Evolutionary conservation across 2,329 filamentous ascomycete genomes (phyloP).

Genomic region (Alternaria dauci): DNA sequence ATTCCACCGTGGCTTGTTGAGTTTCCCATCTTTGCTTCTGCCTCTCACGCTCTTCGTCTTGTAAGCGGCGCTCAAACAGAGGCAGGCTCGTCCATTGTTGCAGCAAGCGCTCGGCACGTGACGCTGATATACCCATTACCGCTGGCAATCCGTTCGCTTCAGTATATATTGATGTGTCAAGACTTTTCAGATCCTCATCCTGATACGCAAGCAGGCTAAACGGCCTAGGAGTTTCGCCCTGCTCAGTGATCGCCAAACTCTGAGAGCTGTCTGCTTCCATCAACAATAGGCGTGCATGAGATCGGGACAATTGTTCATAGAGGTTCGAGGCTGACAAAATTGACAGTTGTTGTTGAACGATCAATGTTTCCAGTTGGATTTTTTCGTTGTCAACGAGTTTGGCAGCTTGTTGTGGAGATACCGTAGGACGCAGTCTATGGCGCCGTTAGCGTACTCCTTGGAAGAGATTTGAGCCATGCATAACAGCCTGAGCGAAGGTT

Average conservation of each 20-base stretch:
- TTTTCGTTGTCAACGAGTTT: conserved; percentile 48
- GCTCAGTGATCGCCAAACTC: conserved; percentile 28
- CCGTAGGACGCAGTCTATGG: conserved; percentile 39
- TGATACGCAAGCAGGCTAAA: conserved; percentile 41
- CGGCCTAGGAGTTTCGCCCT: conserved; percentile 25
- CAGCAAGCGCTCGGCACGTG: conserved; percentile 39
- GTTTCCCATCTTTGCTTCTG: conserved; percentile 36
- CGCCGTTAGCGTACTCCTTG: conserved; percentile 3
- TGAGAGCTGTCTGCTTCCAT: conserved; percentile 44
- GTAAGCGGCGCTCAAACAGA: conserved; percentile 40
- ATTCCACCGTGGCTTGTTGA: conserved; percentile 47
- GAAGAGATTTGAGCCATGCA: background rate
- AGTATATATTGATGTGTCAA: conserved; percentile 30
- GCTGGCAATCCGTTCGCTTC: conserved; percentile 35
- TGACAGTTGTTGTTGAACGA: conserved; percentile 52
- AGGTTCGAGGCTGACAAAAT: conserved; percentile 37
- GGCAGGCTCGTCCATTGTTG: conserved; percentile 45
- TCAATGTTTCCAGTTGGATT: conserved; percentile 47
- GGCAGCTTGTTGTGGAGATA: conserved; percentile 44
- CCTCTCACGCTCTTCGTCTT: conserved; percentile 32
- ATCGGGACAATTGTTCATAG: conserved; percentile 25
- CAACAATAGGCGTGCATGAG: conserved; percentile 30
- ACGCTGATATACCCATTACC: conserved; percentile 34
- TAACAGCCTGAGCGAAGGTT: background rate
- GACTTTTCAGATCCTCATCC: conserved; percentile 34